A percentile compares a stretch with the other conserved stretches of the same genome.
Conservation (phyloP, 2,329 filamentous ascomycete species). For the Fusarium sp. region DNA sequence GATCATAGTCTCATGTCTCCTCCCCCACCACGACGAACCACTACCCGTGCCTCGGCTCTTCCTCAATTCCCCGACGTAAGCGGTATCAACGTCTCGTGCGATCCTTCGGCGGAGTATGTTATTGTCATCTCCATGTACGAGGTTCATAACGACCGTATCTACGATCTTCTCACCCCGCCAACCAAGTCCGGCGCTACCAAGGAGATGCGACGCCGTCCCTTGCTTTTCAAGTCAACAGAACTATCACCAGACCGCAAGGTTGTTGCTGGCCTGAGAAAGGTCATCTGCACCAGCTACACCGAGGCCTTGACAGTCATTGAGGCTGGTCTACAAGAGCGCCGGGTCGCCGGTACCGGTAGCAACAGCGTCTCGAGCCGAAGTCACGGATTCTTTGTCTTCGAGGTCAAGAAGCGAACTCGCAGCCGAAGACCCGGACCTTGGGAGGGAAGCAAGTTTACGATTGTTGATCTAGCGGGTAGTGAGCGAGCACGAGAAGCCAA, state of each 20-base stretch:
- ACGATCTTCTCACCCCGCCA: slow-evolving; percentile 84
- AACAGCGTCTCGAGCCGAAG: slow-evolving; percentile 94
- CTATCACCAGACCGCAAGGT: slow-evolving; percentile 91
- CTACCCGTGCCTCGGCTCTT: slow-evolving; percentile 78
- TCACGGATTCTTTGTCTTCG: slow-evolving; percentile 96
- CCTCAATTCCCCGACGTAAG: slow-evolving; percentile 83
- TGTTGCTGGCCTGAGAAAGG: slow-evolving; percentile 90
- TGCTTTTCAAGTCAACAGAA: slow-evolving; percentile 95
- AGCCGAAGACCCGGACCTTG: slow-evolving; percentile 70
- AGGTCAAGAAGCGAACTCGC: slow-evolving; percentile 84
- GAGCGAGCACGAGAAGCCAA: slow-evolving; percentile 94
- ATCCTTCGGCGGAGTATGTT: slow-evolving; percentile 81
- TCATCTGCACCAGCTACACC: slow-evolving; percentile 84
- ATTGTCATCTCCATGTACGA: slow-evolving; percentile 98
- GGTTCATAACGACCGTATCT: slow-evolving; percentile 98
- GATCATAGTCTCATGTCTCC: slow-evolving; percentile 63
- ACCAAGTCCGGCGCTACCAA: slow-evolving; percentile 74
- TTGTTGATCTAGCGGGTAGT: slow-evolving; percentile 94
- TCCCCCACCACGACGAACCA: slow-evolving; percentile 72
- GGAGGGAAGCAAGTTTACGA: slow-evolving; percentile 84
- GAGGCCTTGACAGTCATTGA: slow-evolving; percentile 94
- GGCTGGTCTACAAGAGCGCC: slow-evolving; percentile 87
- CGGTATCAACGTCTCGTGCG: slow-evolving; percentile 73
- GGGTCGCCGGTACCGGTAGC: slow-evolving; percentile 90
- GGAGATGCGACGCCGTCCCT: slow-evolving; percentile 80